A percentile compares a stretch with the other conserved stretches of the same genome.
Conservation (phyloP, 176 grass and related monocot species). For the Oryza glumipatula region DNA sequence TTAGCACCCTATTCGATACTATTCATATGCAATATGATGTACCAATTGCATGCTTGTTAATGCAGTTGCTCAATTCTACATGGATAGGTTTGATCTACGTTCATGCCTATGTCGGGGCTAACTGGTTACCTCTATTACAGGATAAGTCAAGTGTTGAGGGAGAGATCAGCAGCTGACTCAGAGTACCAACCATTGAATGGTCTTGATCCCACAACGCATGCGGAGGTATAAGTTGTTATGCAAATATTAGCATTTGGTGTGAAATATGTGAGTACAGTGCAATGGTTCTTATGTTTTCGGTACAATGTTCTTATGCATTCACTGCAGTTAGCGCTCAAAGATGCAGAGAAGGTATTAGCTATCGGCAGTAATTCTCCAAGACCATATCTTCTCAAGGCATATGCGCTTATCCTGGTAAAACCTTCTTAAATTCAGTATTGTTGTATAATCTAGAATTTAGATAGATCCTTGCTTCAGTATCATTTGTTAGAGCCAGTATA, state of each 20-base stretch:
- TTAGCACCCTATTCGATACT: conserved; percentile 5
- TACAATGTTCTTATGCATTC: conserved; percentile 15
- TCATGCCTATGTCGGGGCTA: conserved; percentile 22
- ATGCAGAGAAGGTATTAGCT: conserved; percentile 79
- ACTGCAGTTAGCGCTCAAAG: conserved; percentile 88
- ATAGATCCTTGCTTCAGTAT: conserved; percentile 1
- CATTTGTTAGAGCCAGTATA: background rate
- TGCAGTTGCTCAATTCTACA: conserved; percentile 16
- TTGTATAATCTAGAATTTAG: background rate
- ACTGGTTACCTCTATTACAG: conserved; percentile 47
- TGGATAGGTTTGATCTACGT: conserved; percentile 40
- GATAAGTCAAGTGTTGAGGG: conserved; percentile 74
- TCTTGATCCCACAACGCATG: conserved; percentile 96
- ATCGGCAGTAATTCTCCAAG: conserved; percentile 57
- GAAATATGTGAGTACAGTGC: conserved; percentile 29
- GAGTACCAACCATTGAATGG: conserved; percentile 87
- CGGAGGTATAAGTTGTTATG: conserved; percentile 61
- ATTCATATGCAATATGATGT: conserved; percentile 32
- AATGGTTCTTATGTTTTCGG: conserved; percentile 26
- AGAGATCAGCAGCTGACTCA: conserved; percentile 84
- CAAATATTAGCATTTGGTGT: conserved; percentile 20
- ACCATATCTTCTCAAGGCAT: conserved; percentile 89
- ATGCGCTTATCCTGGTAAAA: conserved; percentile 86
- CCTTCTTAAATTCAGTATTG: conserved; percentile 22
- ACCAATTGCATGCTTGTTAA: conserved; percentile 7